Evolutionary conservation across 306 rosid genomes (phyloP).

Genomic region (Cicer arietinum): DNA sequence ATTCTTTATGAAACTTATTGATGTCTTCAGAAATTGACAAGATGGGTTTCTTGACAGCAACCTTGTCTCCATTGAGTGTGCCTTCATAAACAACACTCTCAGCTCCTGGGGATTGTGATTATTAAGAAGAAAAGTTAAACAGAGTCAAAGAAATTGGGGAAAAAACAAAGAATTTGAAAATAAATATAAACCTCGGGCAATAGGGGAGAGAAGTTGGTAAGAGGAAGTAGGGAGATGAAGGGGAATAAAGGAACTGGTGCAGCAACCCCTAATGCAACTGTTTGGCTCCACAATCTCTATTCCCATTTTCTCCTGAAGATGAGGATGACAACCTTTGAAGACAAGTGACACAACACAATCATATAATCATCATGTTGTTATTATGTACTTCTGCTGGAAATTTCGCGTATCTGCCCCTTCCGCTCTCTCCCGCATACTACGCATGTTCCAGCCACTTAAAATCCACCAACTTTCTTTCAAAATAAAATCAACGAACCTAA

Average conservation of each 20-base stretch:
- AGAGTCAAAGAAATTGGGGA: background rate
- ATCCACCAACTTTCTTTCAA: no score
- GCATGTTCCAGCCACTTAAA: no score
- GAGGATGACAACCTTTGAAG: background rate
- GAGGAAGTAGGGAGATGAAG: slow-evolving; percentile 84
- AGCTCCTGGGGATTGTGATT: slow-evolving; percentile 57
- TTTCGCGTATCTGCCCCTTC: no score
- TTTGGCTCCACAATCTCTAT: slow-evolving; percentile 75
- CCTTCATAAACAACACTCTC: slow-evolving; percentile 93
- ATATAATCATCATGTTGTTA: no score
- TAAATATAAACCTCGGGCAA: slow-evolving; percentile 65
- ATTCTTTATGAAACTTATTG: slow-evolving; percentile 80
- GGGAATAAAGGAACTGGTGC: slow-evolving; percentile 72
- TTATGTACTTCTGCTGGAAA: no score
- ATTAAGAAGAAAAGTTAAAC: slow-evolving; percentile 23
- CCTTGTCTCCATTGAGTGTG: slow-evolving; percentile 67
- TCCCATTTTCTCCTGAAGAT: background rate
- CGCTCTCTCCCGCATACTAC: no score
- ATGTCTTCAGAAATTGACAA: slow-evolving; percentile 79
- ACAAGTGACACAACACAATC: background rate
- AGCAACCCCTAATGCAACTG: slow-evolving; percentile 90
- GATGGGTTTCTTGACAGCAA: slow-evolving; percentile 88
- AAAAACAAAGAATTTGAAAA: background rate
- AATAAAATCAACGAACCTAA: no score
- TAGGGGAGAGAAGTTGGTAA: slow-evolving; percentile 68